Percentiles rank a stretch among this genome's conserved stretches.
Evolutionary conservation across 2,329 filamentous ascomycete species (phyloP).

Genomic region (Celoporthe dispersa): DNA sequence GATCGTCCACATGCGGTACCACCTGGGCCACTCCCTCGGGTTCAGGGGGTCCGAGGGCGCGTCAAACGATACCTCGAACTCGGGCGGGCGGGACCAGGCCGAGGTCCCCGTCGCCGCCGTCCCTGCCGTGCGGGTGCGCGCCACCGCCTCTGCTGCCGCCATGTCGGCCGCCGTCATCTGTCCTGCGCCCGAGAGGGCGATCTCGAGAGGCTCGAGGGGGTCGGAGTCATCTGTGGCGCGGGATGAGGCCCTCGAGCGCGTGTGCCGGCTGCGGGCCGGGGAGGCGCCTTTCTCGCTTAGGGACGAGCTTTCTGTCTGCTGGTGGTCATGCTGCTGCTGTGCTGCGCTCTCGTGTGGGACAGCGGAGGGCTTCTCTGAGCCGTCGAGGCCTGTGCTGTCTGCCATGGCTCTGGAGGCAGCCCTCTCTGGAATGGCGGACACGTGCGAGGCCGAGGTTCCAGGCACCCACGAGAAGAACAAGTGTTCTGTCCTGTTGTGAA

Average conservation of each 20-base stretch:
- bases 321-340: conserved; percentile 12
- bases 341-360: not conserved
- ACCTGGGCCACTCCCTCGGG: conserved; percentile 70
- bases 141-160: conserved; percentile 38
- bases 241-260: conserved; percentile 23
- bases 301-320: conserved; percentile 22
- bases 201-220: conserved; percentile 27
- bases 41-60: conserved; percentile 59
- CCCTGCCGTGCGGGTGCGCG: conserved; percentile 41
- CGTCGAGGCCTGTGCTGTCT: conserved; percentile 12
- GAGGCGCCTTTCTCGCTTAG: too few relatives aligned
- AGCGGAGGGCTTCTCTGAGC: conserved; percentile 1
- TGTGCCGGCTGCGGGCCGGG: not conserved
- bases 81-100: conserved; percentile 48
- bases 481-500: too few relatives aligned
- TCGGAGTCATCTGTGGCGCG: conserved; percentile 22
- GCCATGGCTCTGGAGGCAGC: conserved; percentile 4
- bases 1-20: conserved; percentile 45
- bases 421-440: not conserved
- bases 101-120: conserved; percentile 43
- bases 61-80: conserved; percentile 72
- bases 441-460: too few relatives aligned
- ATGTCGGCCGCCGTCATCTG: not conserved
- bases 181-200: conserved; percentile 20
- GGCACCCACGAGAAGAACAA: too few relatives aligned